Percentiles rank a stretch among this genome's conserved stretches.
Conservation (phyloP, 306 rosid species). For the Corylus avellana region DNA sequence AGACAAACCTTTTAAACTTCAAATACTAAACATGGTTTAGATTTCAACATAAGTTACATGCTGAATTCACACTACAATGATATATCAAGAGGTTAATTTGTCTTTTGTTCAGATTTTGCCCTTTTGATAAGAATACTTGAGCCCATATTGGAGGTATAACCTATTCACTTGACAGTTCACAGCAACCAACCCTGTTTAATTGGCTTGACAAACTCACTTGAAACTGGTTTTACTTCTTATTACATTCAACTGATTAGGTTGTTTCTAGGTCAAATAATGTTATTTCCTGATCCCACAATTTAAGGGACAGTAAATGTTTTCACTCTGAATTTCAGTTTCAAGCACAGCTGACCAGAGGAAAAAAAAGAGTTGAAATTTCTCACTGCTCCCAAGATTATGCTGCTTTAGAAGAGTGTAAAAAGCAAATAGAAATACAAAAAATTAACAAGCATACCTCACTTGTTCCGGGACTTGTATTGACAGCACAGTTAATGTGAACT, state of each 20-base stretch:
- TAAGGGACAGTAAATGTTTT: background rate
- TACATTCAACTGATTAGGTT: background rate
- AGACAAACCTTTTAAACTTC: background rate
- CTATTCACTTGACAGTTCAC: too few relatives aligned
- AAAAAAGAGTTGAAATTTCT: background rate
- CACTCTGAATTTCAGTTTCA: background rate
- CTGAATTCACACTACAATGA: background rate
- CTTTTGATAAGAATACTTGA: background rate
- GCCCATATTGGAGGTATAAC: too few relatives aligned
- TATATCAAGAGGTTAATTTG: background rate
- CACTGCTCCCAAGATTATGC: background rate
- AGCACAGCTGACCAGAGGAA: background rate
- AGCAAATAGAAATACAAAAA: background rate
- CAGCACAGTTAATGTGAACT: conserved; percentile 42
- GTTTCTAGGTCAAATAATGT: background rate
- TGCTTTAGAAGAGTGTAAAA: background rate
- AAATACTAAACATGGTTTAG: too few relatives aligned
- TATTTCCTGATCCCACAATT: background rate
- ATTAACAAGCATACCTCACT: conserved; percentile 66
- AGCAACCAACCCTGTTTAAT: too few relatives aligned
- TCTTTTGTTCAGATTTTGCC: background rate
- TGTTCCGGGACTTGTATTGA: conserved; percentile 80
- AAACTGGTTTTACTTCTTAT: background rate
- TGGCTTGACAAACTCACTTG: background rate
- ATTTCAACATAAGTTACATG: too few relatives aligned